These are phyloP conservation scores for Cenchrus americanus DNA, from an alignment of 176 grass and related monocot genomes.

Conservation along the genomic window DNA sequence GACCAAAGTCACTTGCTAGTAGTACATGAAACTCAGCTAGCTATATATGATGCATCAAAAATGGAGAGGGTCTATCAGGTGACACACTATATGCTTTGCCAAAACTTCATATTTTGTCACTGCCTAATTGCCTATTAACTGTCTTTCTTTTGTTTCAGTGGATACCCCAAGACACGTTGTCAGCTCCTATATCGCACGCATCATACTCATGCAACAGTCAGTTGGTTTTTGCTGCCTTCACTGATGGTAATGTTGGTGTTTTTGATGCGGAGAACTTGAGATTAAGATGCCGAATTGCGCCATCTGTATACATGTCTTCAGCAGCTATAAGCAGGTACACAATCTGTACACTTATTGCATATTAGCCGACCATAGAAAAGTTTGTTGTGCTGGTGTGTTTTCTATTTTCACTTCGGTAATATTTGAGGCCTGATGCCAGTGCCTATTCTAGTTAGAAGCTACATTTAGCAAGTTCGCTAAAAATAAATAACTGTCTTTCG, in stretches of 20 bases:
- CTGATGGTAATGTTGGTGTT: conserved; percentile 81
- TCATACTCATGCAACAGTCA: conserved; percentile 91
- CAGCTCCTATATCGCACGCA: conserved; percentile 77
- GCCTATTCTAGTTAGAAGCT: conserved; percentile 23
- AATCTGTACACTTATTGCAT: conserved; percentile 11
- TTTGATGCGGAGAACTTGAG: conserved; percentile 92
- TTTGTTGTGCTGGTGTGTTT: conserved; percentile 24
- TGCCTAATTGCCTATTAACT: conserved; percentile 21
- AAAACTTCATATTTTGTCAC: conserved; percentile 7
- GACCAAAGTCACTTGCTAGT: conserved; percentile 85
- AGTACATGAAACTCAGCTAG: conserved; percentile 92
- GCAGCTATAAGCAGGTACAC: conserved; percentile 59
- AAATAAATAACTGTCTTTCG: not conserved
- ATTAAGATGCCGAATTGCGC: conserved; percentile 83
- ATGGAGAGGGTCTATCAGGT: conserved; percentile 90
- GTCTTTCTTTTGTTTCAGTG: conserved; percentile 72
- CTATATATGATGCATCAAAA: conserved; percentile 91
- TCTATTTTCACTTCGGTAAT: conserved; percentile 25
- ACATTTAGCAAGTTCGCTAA: not conserved
- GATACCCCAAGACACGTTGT: conserved; percentile 75
- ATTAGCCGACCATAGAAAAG: not conserved
- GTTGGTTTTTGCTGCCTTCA: conserved; percentile 84
- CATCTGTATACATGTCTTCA: conserved; percentile 63
- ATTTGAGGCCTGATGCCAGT: conserved; percentile 17
- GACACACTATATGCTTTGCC: conserved; percentile 30